phyloP scores from a whole-genome alignment of 768 basidiomycete genomes.

The Boletus rubescentipes region DNA sequence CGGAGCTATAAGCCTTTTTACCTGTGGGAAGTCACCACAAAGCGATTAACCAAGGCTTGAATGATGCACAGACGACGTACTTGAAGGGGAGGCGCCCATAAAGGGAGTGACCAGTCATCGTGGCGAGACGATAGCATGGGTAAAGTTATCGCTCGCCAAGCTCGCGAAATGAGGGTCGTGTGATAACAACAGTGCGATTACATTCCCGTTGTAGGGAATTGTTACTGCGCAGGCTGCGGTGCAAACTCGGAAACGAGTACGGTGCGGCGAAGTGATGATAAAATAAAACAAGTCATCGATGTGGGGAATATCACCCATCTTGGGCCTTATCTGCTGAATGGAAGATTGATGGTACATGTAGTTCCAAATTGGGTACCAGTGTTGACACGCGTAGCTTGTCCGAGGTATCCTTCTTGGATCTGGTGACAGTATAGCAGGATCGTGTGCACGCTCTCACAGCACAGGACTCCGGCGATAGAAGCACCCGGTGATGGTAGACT shows the following conservation, averaged over 20 bases:
- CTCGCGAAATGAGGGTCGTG: background rate
- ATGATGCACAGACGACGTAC: background rate
- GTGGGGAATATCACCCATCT: background rate
- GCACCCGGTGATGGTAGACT: background rate
- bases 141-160: background rate
- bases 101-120: background rate
- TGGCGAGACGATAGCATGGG: background rate
- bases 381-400: background rate
- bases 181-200: background rate
- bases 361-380: background rate
- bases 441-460: conserved; percentile 5
- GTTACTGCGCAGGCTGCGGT: background rate
- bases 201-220: background rate
- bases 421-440: background rate
- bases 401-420: background rate
- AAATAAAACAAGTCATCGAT: background rate
- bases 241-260: background rate
- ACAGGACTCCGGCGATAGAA: background rate
- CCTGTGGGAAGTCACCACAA: background rate
- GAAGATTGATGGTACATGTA: background rate
- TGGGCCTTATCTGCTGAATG: background rate
- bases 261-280: background rate
- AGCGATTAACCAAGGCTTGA: background rate
- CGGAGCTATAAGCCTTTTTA: background rate
- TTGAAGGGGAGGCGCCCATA: background rate